Conservation (phyloP, 495 filamentous ascomycete species). For the Cryomyces antarcticus region DNA sequence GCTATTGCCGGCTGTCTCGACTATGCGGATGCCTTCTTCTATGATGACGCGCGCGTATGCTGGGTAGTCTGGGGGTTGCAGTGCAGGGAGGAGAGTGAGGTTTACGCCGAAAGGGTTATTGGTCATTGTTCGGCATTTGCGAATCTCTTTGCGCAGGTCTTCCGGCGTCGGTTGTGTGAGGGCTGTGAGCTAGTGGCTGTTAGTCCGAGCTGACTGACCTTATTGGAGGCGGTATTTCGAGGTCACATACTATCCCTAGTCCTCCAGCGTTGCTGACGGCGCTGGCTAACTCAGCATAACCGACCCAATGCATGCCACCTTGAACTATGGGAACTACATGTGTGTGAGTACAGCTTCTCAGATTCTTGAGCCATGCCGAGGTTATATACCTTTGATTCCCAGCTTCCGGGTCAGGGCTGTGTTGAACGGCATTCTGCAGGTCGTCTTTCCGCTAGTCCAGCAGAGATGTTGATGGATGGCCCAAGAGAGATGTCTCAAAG, state of each 20-base stretch:
- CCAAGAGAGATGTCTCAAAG: too few species aligned
- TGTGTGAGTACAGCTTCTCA: background rate
- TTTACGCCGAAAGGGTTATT: conserved; percentile 85
- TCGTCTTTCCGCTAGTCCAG: too few species aligned
- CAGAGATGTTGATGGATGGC: too few species aligned
- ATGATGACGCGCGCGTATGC: conserved; percentile 88
- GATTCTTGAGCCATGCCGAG: conserved; percentile 1
- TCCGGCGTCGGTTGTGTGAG: conserved; percentile 88
- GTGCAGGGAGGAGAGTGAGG: conserved; percentile 78
- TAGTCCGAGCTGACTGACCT: too few species aligned
- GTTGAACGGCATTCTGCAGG: conserved; percentile 77
- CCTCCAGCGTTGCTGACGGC: conserved; percentile 93
- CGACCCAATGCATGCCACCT: conserved; percentile 90
- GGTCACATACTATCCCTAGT: conserved; percentile 49
- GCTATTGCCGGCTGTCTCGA: conserved; percentile 92
- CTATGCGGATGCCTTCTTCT: conserved; percentile 80
- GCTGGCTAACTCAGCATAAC: conserved; percentile 78
- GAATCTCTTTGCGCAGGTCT: conserved; percentile 86
- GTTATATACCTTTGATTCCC: conserved; percentile 50
- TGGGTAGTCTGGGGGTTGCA: conserved; percentile 75
- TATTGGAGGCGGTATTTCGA: background rate
- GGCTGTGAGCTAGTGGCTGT: conserved; percentile 72
- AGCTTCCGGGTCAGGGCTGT: conserved; percentile 76
- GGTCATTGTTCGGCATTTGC: conserved; percentile 67
- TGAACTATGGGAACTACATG: conserved; percentile 91